phyloP scores from a whole-genome alignment of 169 alveolate species.

The Plasmodium gaboni region DNA sequence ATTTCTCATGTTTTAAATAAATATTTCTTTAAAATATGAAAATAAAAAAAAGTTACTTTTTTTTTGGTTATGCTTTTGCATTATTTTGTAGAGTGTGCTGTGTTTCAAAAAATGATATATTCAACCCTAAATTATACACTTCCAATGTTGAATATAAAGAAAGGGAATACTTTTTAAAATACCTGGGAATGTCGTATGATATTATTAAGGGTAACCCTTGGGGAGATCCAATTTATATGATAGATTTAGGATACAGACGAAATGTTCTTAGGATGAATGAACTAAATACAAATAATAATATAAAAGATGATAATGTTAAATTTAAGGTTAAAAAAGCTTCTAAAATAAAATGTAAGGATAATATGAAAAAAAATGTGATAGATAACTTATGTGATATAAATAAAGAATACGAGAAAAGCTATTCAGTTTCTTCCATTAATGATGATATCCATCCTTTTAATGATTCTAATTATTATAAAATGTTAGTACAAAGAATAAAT shows the following conservation, averaged over 20 bases:
- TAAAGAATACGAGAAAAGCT: slow-evolving; percentile 33
- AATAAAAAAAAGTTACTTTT: neutral
- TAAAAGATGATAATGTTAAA: slow-evolving; percentile 27
- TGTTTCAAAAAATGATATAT: slow-evolving; percentile 17
- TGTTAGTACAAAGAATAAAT: slow-evolving; percentile 79
- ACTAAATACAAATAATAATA: neutral
- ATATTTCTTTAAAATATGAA: no score
- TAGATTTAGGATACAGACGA: slow-evolving; percentile 87
- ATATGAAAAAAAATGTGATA: slow-evolving; percentile 15
- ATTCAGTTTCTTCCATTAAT: slow-evolving; percentile 5
- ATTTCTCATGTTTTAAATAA: no score
- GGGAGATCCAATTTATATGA: slow-evolving; percentile 87
- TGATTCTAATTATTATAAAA: slow-evolving; percentile 81
- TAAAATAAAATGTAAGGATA: slow-evolving; percentile 10
- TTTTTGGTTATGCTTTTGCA: slow-evolving; percentile 10
- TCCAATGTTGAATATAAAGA: slow-evolving; percentile 11
- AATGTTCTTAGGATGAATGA: slow-evolving; percentile 78
- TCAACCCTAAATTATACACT: slow-evolving; percentile 21
- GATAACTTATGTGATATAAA: slow-evolving; percentile 38
- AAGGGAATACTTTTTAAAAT: slow-evolving; percentile 74
- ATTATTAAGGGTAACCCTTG: slow-evolving; percentile 87
- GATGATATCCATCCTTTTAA: slow-evolving; percentile 74
- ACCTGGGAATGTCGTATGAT: slow-evolving; percentile 88
- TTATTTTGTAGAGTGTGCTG: slow-evolving; percentile 13
- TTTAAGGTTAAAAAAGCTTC: slow-evolving; percentile 3